phyloP scores from a whole-genome alignment of 495 filamentous ascomycete genomes.

The Neurospora tetrasperma region DNA sequence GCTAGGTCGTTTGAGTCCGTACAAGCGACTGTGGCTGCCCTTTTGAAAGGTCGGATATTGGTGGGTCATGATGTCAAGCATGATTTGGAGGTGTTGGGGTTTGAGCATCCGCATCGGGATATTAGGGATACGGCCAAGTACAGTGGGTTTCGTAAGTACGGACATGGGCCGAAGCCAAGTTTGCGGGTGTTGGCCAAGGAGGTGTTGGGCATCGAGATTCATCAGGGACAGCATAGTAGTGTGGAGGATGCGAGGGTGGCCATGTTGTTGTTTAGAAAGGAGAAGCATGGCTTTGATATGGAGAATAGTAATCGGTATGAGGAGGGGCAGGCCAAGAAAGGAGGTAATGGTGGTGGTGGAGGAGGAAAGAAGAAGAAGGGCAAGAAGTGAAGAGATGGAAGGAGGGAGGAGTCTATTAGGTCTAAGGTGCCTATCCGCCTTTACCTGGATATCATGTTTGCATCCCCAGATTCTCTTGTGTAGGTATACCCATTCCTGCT shows the following conservation, averaged over 20 bases:
- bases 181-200: slow-evolving; percentile 66
- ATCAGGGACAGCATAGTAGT: slow-evolving; percentile 55
- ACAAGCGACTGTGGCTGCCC: slow-evolving; percentile 57
- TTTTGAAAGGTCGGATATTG: slow-evolving; percentile 64
- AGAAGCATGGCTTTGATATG: slow-evolving; percentile 73
- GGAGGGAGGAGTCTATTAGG: neutral
- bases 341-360: neutral
- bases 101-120: slow-evolving; percentile 65
- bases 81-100: slow-evolving; percentile 65
- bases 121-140: slow-evolving; percentile 79
- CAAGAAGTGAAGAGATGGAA: slow-evolving; percentile 4
- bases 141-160: slow-evolving; percentile 59
- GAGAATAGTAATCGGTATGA: slow-evolving; percentile 58
- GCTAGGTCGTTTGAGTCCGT: slow-evolving; percentile 65
- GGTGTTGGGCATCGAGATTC: slow-evolving; percentile 74
- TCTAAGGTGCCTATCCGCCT: neutral
- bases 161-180: slow-evolving; percentile 66
- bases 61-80: slow-evolving; percentile 87
- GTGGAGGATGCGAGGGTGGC: slow-evolving; percentile 83
- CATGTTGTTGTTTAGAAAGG: slow-evolving; percentile 74
- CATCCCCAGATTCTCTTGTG: neutral
- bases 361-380: slow-evolving; percentile 15
- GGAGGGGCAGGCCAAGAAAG: slow-evolving; percentile 32
- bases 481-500: neutral
- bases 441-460: neutral